Evolutionary conservation across 2,329 filamentous ascomycete genomes (phyloP), one percentile per base, ranked within the genome.

Genomic region (Dactylellina cionopaga): DNA sequence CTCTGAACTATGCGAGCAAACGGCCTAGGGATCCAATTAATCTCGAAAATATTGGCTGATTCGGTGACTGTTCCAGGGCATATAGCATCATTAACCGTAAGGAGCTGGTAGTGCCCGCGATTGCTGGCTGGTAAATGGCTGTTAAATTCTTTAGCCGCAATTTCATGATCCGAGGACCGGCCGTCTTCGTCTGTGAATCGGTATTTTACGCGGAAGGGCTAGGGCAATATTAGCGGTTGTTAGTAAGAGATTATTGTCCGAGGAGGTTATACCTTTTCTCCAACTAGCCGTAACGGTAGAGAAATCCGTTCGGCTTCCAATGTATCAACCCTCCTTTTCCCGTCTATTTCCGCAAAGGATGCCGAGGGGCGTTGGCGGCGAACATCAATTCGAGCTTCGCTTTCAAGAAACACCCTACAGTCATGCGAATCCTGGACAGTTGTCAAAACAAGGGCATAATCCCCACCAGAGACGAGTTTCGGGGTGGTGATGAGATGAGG

Each of bases 351-450:
- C 7, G 92, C 94, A 80, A 99, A 99, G 2, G 89, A 88, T 5
- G 87, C 94, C 76, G 92, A 90, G 5, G 95, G 95, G 76, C 91
- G 89, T 81, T 98, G 94, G 63, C 92, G 90, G 52, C 93, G 88
- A 52, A 98, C 95, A 10, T 89, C 87, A 72, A 99, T 90, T 81
- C 91, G 94, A 58, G 90, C 85, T 79, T 94, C 91, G 65, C 95
- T 90, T 77, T 95, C 90, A 63, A 98, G 81, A 78, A 90, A 90
- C 58, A 91, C 92, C 77, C 92, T 92, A 81, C 95, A 99, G 41
- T 89, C 90, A 64, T 91, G 90, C 78, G 86, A 89, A 78, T 99
- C 95, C 75, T 92, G 91, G 62, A 99, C 87, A 76, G 90, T 94
- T 58, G 90, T 92, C 71, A 99, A 83, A 47, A 92, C 89, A 70